Conservation (phyloP, 768 basidiomycete genomes). For the Mycena alexandri region DNA sequence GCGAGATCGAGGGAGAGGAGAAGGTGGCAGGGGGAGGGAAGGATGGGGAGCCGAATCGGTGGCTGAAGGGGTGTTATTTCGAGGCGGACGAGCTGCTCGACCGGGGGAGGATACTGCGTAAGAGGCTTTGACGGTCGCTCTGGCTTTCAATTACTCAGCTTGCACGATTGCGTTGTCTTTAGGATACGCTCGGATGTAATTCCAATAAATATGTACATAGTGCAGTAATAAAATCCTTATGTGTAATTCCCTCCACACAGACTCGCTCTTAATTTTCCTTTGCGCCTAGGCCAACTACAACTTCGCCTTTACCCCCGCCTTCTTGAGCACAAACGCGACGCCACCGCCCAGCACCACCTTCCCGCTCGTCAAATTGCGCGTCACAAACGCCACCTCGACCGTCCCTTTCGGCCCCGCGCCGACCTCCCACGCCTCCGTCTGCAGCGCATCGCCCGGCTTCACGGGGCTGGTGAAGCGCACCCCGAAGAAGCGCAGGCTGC, state of each 20-base stretch:
- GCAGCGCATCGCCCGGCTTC: slow-evolving; percentile 83
- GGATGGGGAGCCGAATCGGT: slow-evolving; percentile 72
- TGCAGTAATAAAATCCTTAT: too few species aligned
- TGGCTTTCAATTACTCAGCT: too few species aligned
- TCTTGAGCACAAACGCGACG: slow-evolving; percentile 69
- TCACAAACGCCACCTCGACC: slow-evolving; percentile 71
- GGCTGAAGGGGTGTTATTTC: slow-evolving; percentile 92
- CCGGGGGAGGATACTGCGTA: slow-evolving; percentile 65
- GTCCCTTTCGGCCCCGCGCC: slow-evolving; percentile 66
- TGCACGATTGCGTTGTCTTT: too few species aligned
- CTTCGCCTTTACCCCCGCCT: slow-evolving; percentile 46
- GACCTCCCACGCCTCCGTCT: slow-evolving; percentile 85
- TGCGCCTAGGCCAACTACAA: slow-evolving; percentile 40
- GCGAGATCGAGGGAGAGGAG: slow-evolving; percentile 50
- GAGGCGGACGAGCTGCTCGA: slow-evolving; percentile 77
- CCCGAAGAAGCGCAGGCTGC: slow-evolving; percentile 75
- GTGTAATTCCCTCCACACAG: too few species aligned
- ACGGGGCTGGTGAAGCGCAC: slow-evolving; percentile 88
- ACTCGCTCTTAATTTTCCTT: too few species aligned
- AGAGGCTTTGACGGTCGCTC: too few species aligned
- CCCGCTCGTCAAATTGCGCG: slow-evolving; percentile 69
- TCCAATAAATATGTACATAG: too few species aligned
- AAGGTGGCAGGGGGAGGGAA: slow-evolving; percentile 19
- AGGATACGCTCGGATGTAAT: too few species aligned
- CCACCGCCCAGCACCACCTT: slow-evolving; percentile 75